Evolutionary conservation across 2,329 filamentous ascomycete species (phyloP), one percentile per base, ranked within the genome.

Genomic region (Scolecobasidium constrictum): DNA sequence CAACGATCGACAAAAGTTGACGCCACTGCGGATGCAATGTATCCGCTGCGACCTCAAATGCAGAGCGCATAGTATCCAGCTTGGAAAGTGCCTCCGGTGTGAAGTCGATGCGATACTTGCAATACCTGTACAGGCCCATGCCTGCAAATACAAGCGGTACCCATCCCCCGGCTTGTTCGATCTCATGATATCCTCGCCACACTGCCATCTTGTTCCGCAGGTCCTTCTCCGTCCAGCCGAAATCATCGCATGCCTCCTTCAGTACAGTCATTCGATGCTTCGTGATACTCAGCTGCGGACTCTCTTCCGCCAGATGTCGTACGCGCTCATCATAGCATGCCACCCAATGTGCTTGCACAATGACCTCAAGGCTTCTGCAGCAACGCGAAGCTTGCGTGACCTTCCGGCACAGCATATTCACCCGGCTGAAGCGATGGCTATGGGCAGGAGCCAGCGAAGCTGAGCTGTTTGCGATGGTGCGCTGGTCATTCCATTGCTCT

Each of bases 101-200:
- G 50, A 76, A 75, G 4, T 68, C 69, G 1, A 69, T 67, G 35
- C 73, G 66, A 51, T 77, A 77, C 51, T 77, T 77, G 66, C 72
- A 77, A 53, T 76, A 73, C 5, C 73, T 64, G 53, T 77, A 77
- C 12, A 77, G 66, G 2, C 73, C 73, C 57, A 71, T 71, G 23
- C 73, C 72, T 4, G 73, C 67, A 48, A 77, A 77, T 2, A 75
- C 66, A 3, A 77, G 61, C 9, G 69, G 64, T 2, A 65, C 67
- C 72, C 72, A 77, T 3, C 73, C 73, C 3, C 69, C 73, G 15
- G 66, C 64, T 40, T 73, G 67, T 54, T 74, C 71, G 49, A 77
- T 75, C 52, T 76, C 71, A 48, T 72, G 68, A 52, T 77, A 77
- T 9, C 73, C 72, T 41, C 71, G 66, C 73, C 73, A 77, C 44